Base-by-base conservation (phyloP, 345 rosid genomes). In the Linum tenue region DNA sequence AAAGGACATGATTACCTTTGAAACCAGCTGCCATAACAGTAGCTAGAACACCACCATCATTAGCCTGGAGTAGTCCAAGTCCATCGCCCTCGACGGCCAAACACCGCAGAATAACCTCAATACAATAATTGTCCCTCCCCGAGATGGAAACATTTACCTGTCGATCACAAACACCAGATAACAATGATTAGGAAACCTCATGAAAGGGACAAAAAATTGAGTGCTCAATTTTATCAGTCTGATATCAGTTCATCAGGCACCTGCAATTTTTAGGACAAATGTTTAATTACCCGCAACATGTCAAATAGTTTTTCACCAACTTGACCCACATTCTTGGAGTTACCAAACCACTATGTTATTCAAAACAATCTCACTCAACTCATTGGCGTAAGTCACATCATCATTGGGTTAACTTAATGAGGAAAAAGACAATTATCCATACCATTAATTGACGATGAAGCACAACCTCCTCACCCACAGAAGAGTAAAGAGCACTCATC, bases 71-170 rank as follows among this genome's bases (percentile, higher is more conserved):
- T 62, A 74, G 70, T 69, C 97, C 97, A 66, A 84, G 80, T 57
- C 99, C 97, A 68, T 94, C 99, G 72, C 96, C 95, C 74, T 85
- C 86, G 15, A 77, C 83, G 50, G 99, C 99, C 81, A 84, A 73
- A 81, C 97, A 90, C 72, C 89, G 89, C 38, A 94, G 86, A 53
- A 86, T 87, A 48, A 94, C 85, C 80, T 90, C 96, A 7, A 90
- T 80, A 77, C 95, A 84, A 79, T 90, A 85, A 73, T 73, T 82
- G 77, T 84, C 88, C 73, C 80, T 85, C 17, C 88, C 64, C 16
- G 99, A 88, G 70, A 90, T 84, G 35, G 85, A 62, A 48, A 90
- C 92, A 76, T 84, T 85, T 58, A 90, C 89, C 99, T 94, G 83
- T 71, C 72, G 50, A 64, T 55, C 12, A 62, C 31, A 22, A 22